Evolutionary conservation across 2,329 filamentous ascomycete genomes (phyloP), one percentile per base, ranked within the genome.

Genomic region (Penicillium brasilianum): DNA sequence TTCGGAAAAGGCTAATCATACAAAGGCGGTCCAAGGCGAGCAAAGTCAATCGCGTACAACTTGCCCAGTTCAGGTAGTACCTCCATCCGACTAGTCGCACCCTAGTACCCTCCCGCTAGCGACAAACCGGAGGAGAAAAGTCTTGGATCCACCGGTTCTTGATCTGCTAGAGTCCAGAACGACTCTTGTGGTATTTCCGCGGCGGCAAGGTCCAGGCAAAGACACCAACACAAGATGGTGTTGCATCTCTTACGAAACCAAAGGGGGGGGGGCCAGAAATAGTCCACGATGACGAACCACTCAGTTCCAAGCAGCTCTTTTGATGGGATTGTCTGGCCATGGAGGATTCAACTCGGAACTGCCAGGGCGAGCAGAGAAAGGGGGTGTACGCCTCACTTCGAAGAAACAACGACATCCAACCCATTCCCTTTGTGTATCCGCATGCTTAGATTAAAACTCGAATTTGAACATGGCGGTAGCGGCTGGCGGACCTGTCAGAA

Each of bases 361-460:
- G 57, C 64, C 65, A 60, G 66, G 64, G 53, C 39, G 34, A 43
- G 52, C 43, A 58, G 46, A 56, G 41, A 62, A 66, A 64, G 68
- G 63, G 54, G 51, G 55, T 48, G 30, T 52, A 60, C 62, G 74
- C 74, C 74, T 75, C 74, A 76, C 74, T 76, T 66, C 64, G 69
- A 72, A 69, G 62, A 55, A 48, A 58, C 58, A 61, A 68, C 59
- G 63, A 69, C 55, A 64, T 65, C 72, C 73, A 75, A 75, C 70
- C 69, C 65, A 69, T 73, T 71, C 50, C 34, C 25, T 34, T 16
- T 34, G 11, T 32, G 36, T 39, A n/a, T n/a, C 22, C 51, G 5
- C 28, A 43, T 34, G 18, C 18, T 44, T 32, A 52, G 49, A 44
- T 54, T 53, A 14, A 53, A 52, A 50, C 32, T 60, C 57, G 20